Evolutionary conservation across 164 flowering plant species (phyloP).

Genomic region (Umbellularia californica): DNA sequence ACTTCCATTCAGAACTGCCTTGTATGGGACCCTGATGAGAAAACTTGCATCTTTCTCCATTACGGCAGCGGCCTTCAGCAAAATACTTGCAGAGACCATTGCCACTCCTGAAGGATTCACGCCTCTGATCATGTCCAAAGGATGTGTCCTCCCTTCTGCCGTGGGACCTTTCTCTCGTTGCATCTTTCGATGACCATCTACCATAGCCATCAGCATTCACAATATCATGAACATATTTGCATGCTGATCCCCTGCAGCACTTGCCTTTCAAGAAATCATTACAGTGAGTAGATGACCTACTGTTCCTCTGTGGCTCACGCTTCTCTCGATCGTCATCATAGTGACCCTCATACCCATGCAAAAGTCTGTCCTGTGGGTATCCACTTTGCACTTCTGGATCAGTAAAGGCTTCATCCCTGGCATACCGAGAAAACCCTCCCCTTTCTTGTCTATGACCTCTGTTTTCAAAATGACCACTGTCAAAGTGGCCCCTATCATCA

Average conservation of each 20-base stretch:
- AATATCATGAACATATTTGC: constrained; percentile 47
- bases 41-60: constrained; percentile 59
- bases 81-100: constrained; percentile 57
- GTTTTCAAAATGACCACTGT: constrained; percentile 18
- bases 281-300: constrained; percentile 31
- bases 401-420: constrained; percentile 7
- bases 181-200: constrained; percentile 14
- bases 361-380: constrained; percentile 9
- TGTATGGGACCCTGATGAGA: constrained; percentile 42
- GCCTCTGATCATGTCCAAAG: constrained; percentile 30
- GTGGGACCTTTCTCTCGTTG: constrained; percentile 31
- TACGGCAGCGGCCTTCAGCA: constrained; percentile 59
- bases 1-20: constrained; percentile 29
- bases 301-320: constrained; percentile 21
- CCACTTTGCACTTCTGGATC: constrained; percentile 22
- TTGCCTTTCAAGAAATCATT: constrained; percentile 41
- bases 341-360: constrained; percentile 10
- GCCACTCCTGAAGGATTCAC: constrained; percentile 23
- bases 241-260: constrained; percentile 48
- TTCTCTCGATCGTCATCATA: constrained; percentile 23
- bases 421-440: constrained; percentile 28
- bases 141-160: constrained; percentile 28
- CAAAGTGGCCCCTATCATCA: constrained; percentile 22
- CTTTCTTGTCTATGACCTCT: constrained; percentile 39
- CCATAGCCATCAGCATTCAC: constrained; percentile 26